These are phyloP conservation scores for Podila verticillata DNA, from an alignment of 192 early-diverging fungal genomes.

Conservation along the genomic window DNA sequence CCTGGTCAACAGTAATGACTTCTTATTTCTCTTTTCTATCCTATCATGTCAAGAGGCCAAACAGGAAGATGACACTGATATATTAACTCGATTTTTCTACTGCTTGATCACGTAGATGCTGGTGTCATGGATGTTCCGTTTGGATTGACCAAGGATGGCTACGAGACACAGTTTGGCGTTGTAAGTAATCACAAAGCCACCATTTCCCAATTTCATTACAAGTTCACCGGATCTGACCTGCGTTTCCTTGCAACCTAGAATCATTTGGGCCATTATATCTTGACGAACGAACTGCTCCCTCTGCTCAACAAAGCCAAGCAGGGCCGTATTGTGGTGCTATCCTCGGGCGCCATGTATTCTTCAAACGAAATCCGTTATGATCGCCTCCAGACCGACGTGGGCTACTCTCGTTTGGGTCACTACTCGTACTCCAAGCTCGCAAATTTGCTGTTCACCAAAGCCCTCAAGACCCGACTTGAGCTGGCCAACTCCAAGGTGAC, in stretches of 20 bases:
- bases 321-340: conserved; percentile 61
- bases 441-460: conserved; percentile 59
- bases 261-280: conserved; percentile 65
- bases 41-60: neutral
- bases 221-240: neutral
- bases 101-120: conserved; percentile 61
- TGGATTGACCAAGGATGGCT: conserved; percentile 66
- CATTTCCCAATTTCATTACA: neutral
- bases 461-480: conserved; percentile 57
- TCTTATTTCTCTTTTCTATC: neutral
- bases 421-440: conserved; percentile 69
- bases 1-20: conserved; percentile 30
- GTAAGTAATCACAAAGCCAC: conserved; percentile 12
- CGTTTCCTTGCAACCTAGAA: conserved; percentile 27
- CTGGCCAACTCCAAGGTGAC: conserved; percentile 43
- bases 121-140: conserved; percentile 68
- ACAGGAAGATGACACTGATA: neutral
- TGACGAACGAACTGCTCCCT: conserved; percentile 53
- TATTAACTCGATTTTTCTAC: conserved; percentile 4
- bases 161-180: conserved; percentile 72
- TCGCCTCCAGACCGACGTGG: conserved; percentile 54
- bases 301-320: conserved; percentile 50
- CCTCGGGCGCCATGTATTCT: conserved; percentile 58
- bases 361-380: conserved; percentile 54
- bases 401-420: conserved; percentile 60